These are phyloP conservation scores for Zymoseptoria ardabiliae DNA, from an alignment of 2,329 filamentous ascomycete genomes.

Conservation along the genomic window DNA sequence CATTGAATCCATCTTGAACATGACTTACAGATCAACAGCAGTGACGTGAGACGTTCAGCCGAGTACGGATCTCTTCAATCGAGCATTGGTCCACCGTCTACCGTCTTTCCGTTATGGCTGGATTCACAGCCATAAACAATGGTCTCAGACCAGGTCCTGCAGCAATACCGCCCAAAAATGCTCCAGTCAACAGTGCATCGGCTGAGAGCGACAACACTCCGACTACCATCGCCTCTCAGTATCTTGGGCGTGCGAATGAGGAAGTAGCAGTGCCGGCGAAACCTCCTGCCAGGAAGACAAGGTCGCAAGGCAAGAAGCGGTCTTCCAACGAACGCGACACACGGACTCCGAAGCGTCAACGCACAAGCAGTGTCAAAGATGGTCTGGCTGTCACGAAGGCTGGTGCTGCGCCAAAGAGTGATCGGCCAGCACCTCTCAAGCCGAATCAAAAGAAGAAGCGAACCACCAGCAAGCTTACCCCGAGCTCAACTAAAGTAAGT, in stretches of 20 bases:
- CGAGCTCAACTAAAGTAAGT: conserved; percentile 1
- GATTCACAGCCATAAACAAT: conserved; percentile 20
- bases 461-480: conserved; percentile 1
- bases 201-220: not conserved
- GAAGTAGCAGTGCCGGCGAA: not conserved
- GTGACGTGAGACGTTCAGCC: not conserved
- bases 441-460: conserved; percentile 6
- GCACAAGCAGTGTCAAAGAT: conserved; percentile 9
- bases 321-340: not conserved
- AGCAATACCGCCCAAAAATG: not conserved
- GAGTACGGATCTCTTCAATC: not conserved
- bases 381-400: conserved; percentile 8
- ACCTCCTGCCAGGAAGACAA: conserved; percentile 1
- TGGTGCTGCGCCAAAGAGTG: not conserved
- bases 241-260: conserved; percentile 10
- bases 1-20: not conserved
- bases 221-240: conserved; percentile 7
- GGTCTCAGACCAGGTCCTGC: not conserved
- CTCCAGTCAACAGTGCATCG: not conserved
- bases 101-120: conserved; percentile 1
- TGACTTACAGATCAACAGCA: not conserved
- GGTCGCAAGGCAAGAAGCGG: conserved; percentile 14
- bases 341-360: conserved; percentile 10
- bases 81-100: not conserved
- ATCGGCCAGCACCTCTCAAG: not conserved